Evolutionary conservation across 305 asterid species (phyloP).

Genomic region (Nicotiana rustica): DNA sequence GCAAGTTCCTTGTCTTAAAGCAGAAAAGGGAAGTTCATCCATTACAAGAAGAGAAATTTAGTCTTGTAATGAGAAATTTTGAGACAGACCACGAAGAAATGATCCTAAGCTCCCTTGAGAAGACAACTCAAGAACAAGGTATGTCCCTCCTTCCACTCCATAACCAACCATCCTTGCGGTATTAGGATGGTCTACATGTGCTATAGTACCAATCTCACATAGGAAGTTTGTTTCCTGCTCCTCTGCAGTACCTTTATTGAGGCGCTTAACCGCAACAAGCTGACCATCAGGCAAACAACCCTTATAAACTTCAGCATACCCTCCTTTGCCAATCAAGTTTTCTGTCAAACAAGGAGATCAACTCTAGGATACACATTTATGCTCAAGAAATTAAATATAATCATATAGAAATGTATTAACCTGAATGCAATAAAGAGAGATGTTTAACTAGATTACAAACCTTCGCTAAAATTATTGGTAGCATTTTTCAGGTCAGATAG

Average conservation of each 20-base stretch:
- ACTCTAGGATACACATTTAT: slow-evolving; percentile 16
- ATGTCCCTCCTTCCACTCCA: slow-evolving; percentile 78
- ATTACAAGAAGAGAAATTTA: background rate
- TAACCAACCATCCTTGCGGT: slow-evolving; percentile 79
- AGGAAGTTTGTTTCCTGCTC: slow-evolving; percentile 58
- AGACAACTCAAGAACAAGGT: slow-evolving; percentile 64
- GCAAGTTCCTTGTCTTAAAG: background rate
- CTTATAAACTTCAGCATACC: slow-evolving; percentile 70
- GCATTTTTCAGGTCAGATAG: slow-evolving; percentile 55
- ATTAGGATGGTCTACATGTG: slow-evolving; percentile 74
- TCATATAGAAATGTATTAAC: background rate
- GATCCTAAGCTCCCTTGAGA: slow-evolving; percentile 71
- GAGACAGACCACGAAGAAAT: slow-evolving; percentile 58
- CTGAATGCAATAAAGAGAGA: slow-evolving; percentile 20
- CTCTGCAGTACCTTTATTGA: slow-evolving; percentile 59
- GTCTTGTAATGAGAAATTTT: background rate
- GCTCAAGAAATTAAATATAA: background rate
- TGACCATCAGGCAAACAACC: slow-evolving; percentile 65
- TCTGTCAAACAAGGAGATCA: slow-evolving; percentile 43
- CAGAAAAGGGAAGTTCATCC: background rate
- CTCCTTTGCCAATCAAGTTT: slow-evolving; percentile 77
- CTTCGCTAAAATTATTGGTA: slow-evolving; percentile 67
- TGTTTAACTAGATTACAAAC: slow-evolving; percentile 36
- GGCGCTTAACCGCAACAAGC: slow-evolving; percentile 63
- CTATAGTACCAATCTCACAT: slow-evolving; percentile 73